Conservation (phyloP, 306 rosid genomes). For the Rosa persica region DNA sequence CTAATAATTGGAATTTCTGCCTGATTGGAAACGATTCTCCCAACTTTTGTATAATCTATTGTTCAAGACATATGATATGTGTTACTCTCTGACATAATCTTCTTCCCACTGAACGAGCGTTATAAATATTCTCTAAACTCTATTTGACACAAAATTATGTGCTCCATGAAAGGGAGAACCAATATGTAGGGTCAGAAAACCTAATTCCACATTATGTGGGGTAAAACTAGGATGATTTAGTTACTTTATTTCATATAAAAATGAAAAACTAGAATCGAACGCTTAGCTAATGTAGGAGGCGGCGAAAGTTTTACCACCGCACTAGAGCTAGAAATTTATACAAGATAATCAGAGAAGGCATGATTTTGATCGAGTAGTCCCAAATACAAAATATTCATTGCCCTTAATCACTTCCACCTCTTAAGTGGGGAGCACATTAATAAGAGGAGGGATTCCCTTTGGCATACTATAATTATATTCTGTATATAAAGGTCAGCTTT, state of each 20-base stretch:
- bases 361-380: background rate
- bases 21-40: background rate
- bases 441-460: slow-evolving; percentile 61
- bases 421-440: slow-evolving; percentile 64
- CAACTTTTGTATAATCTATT: background rate
- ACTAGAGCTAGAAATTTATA: background rate
- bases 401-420: slow-evolving; percentile 39
- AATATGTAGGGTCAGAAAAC: background rate
- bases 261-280: background rate
- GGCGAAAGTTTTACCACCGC: background rate
- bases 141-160: background rate
- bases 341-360: background rate
- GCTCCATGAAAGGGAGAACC: background rate
- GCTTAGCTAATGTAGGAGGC: background rate
- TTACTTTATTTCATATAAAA: background rate
- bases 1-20: slow-evolving; percentile 20
- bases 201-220: background rate
- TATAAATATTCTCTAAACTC: slow-evolving; percentile 14
- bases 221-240: background rate
- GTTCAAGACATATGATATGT: background rate
- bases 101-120: slow-evolving; percentile 21
- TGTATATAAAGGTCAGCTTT: slow-evolving; percentile 43
- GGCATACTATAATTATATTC: slow-evolving; percentile 16
- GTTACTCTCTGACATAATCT: slow-evolving; percentile 21
- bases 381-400: slow-evolving; percentile 27